Base-by-base conservation (phyloP, 2,329 filamentous ascomycete species). In the Boeremia exigua region DNA sequence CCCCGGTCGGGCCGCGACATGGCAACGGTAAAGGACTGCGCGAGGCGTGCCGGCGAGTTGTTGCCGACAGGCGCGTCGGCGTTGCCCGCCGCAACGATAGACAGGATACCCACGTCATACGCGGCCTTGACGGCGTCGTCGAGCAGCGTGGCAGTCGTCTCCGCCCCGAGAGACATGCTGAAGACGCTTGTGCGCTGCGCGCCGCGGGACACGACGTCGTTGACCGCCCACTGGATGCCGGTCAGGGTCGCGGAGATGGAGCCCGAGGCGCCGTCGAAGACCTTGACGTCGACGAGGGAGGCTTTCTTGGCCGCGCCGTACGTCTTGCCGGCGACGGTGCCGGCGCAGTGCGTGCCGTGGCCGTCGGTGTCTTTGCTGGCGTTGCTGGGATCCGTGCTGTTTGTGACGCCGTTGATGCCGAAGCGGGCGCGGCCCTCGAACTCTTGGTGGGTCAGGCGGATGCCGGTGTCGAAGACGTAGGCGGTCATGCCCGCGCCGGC, bases 391-490 rank as follows among this genome's bases (percentile, higher is more conserved):
- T 63, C 61, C 17, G 40, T 50, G 32, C 27, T 27, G 39, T 52
- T 40, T 5, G 40, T 52, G 12, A 48, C n/a, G n/a, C 30, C 48
- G 33, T 58, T 58, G 50, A 51, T 54, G 15, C 50, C 52, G 15
- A 62, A 49, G 17, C 48, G 54, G 10, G 52, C 56, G 8, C 63
- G 48, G 19, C 56, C 58, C 33, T 56, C 52, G 34, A 66, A 66
- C 28, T 66, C 61, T 5, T 17, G 11, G 71, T 88, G 86, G 4
- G 77, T 80, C 33, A 73, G 69, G 48, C 74, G 73, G 70, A 88
- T 81, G 58, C 86, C 86, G 4, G 84, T 87, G 71, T 88, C 86
- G 27, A 88, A 79, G n/a, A 88, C 76, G 68, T 83, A 88, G 14
- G 80, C 83, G 5, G 80, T 85, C 64, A 55, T 63, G 2, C 56